Evolutionary conservation across 768 basidiomycete genomes (phyloP).

Genomic region (Rhodotorula graminis): DNA sequence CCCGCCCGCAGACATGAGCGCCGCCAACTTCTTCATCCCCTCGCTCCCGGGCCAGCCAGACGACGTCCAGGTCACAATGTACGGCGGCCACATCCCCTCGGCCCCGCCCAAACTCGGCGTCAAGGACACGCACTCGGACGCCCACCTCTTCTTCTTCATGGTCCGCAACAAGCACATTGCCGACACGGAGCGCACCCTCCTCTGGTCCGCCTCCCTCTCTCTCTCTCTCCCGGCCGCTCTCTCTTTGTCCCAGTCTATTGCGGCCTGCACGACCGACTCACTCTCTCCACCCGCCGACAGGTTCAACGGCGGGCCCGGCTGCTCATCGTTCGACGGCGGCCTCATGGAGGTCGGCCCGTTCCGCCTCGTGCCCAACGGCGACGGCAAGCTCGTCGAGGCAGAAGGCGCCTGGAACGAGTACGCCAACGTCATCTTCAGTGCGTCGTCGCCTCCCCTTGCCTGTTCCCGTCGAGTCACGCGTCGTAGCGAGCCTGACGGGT

Average conservation of each 20-base stretch:
- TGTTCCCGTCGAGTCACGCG: too few species aligned
- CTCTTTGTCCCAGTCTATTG: neutral
- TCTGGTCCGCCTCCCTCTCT: conserved; percentile 57
- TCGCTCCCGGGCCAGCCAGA: conserved; percentile 69
- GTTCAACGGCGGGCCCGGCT: conserved; percentile 68
- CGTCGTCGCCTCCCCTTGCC: conserved; percentile 43
- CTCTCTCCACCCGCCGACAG: neutral
- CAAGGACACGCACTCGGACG: conserved; percentile 58
- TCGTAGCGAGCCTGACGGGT: too few species aligned
- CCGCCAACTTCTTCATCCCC: conserved; percentile 40
- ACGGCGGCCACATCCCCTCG: conserved; percentile 76
- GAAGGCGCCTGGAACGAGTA: conserved; percentile 95
- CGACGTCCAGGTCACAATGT: conserved; percentile 65
- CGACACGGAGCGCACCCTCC: conserved; percentile 83
- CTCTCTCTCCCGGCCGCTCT: neutral
- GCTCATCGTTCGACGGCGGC: conserved; percentile 92
- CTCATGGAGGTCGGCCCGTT: conserved; percentile 99
- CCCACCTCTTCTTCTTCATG: conserved; percentile 84
- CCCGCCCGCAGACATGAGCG: conserved; percentile 21
- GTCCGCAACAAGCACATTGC: conserved; percentile 77
- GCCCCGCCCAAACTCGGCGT: conserved; percentile 55
- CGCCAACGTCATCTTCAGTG: conserved; percentile 84
- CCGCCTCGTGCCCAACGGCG: conserved; percentile 65
- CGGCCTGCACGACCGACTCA: neutral
- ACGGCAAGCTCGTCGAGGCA: conserved; percentile 61